These are phyloP conservation scores for Zychaea mexicana DNA, from an alignment of 371 early-diverging fungal genomes.

Conservation along the genomic window DNA sequence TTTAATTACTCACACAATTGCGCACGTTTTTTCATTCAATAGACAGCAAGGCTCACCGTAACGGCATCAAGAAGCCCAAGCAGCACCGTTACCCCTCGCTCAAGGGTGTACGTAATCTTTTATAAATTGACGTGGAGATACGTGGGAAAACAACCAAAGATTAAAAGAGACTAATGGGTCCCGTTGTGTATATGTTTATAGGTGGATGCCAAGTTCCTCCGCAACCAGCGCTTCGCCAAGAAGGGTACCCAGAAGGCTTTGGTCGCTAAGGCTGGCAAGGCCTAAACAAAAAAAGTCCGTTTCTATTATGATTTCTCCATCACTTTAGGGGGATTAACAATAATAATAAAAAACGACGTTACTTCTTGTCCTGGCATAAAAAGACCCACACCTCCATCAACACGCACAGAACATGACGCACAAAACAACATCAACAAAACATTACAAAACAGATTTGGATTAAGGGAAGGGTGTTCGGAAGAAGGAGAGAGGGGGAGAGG, in stretches of 20 bases:
- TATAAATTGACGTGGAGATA: background rate
- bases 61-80: slow-evolving; percentile 97
- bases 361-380: background rate
- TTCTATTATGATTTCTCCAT: background rate
- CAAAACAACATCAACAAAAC: background rate
- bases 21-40: background rate
- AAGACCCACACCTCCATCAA: too few species aligned
- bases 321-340: background rate
- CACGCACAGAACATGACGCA: background rate
- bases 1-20: background rate
- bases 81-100: slow-evolving; percentile 85
- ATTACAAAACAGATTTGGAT: too few species aligned
- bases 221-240: slow-evolving; percentile 98
- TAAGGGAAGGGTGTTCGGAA: too few species aligned
- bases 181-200: slow-evolving; percentile 17
- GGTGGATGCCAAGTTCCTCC: slow-evolving; percentile 96
- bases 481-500: too few species aligned
- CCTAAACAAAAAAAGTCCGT: too few species aligned
- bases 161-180: background rate
- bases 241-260: slow-evolving; percentile 62
- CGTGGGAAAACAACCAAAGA: too few species aligned
- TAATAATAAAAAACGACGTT: background rate
- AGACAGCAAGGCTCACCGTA: slow-evolving; percentile 98
- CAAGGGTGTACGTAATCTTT: slow-evolving; percentile 78
- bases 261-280: slow-evolving; percentile 24